Conservation (phyloP, 2,329 filamentous ascomycete genomes). For the Mariannaea elegans region DNA sequence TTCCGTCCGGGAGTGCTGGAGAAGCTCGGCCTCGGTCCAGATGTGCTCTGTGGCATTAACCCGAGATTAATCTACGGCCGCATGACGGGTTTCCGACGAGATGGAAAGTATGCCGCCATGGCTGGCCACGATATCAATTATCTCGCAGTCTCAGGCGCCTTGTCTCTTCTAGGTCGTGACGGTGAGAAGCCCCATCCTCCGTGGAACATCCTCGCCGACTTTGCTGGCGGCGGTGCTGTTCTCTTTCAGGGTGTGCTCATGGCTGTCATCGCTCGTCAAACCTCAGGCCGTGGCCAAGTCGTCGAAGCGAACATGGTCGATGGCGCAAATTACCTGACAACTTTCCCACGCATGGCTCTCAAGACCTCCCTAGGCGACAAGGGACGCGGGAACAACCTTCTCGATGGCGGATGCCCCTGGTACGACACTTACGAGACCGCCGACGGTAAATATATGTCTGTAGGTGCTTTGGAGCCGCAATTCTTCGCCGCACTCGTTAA, state of each 20-base stretch:
- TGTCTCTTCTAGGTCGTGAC: conserved; percentile 77
- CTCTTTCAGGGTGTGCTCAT: conserved; percentile 85
- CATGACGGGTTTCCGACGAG: conserved; percentile 89
- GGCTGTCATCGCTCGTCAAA: conserved; percentile 73
- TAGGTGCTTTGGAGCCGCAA: conserved; percentile 89
- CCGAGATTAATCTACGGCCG: conserved; percentile 81
- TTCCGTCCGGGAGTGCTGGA: conserved; percentile 93
- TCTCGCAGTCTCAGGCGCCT: conserved; percentile 83
- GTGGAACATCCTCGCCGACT: conserved; percentile 86
- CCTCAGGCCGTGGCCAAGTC: conserved; percentile 79
- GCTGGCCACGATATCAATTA: conserved; percentile 98
- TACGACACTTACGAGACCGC: conserved; percentile 90
- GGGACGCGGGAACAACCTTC: conserved; percentile 76
- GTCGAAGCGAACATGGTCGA: conserved; percentile 99
- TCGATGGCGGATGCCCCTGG: conserved; percentile 88
- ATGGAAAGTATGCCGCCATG: conserved; percentile 87
- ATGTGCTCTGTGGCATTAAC: conserved; percentile 72
- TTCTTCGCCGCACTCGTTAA: conserved; percentile 78
- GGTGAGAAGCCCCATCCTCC: conserved; percentile 80
- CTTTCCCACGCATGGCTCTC: conserved; percentile 75
- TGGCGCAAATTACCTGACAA: conserved; percentile 80
- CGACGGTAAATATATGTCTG: conserved; percentile 82
- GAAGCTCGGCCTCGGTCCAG: conserved; percentile 79
- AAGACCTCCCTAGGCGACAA: conserved; percentile 70
- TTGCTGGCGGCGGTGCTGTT: conserved; percentile 86